Percentiles rank a stretch among this genome's conserved stretches.
Evolutionary conservation across 2,329 filamentous ascomycete genomes (phyloP).

Genomic region (Penicillium sp.): DNA sequence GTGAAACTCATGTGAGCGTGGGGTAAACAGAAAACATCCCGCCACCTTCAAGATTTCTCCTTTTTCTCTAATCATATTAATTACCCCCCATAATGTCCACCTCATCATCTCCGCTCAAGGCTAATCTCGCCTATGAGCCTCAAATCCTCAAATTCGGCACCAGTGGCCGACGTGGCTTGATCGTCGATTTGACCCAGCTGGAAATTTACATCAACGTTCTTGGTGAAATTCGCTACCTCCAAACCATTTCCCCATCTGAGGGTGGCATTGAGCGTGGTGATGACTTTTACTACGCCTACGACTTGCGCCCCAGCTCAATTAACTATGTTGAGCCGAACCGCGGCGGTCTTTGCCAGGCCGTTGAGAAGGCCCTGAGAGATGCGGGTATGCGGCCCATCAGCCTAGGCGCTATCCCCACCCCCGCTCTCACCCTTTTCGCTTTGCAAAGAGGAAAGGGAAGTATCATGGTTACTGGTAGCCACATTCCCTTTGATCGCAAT

Average conservation of each 20-base stretch:
- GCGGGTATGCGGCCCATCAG: conserved; percentile 31
- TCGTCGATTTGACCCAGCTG: conserved; percentile 34
- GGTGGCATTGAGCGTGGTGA: conserved; percentile 32
- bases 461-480: conserved; percentile 39
- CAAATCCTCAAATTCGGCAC: conserved; percentile 36
- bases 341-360: conserved; percentile 33
- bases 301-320: conserved; percentile 35
- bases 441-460: conserved; percentile 31
- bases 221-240: conserved; percentile 34
- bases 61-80: not conserved
- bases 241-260: conserved; percentile 24
- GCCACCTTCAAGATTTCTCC: not conserved
- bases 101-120: not conserved
- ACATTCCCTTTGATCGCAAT: conserved; percentile 38
- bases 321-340: conserved; percentile 29
- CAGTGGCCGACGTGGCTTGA: conserved; percentile 34
- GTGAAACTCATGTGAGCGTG: not conserved
- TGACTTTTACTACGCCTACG: conserved; percentile 35
- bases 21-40: not conserved
- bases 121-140: conserved; percentile 26
- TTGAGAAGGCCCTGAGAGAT: conserved; percentile 31
- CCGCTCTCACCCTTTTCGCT: conserved; percentile 32
- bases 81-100: not conserved
- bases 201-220: conserved; percentile 38
- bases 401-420: conserved; percentile 34